A percentile compares a stretch with the other conserved stretches of the same genome.
Conservation (phyloP, 2,329 filamentous ascomycete genomes). For the Colletotrichum sp. region DNA sequence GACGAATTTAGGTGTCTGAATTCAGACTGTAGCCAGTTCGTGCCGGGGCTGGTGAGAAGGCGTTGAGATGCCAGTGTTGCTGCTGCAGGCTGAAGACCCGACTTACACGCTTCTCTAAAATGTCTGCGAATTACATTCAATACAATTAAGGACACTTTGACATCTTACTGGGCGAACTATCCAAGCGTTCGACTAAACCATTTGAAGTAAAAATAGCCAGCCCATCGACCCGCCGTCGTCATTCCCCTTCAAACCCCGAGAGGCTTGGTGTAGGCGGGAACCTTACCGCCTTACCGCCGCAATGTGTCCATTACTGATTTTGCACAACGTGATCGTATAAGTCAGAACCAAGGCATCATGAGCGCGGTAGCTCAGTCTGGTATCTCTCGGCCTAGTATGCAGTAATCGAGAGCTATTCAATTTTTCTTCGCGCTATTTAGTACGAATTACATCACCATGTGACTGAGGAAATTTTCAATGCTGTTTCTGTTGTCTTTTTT, state of each 20-base stretch:
- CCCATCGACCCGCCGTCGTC: not conserved
- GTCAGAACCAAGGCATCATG: not conserved
- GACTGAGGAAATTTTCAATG: not conserved
- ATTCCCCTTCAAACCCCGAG: not conserved
- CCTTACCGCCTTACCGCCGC: not conserved
- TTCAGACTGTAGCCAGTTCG: not conserved
- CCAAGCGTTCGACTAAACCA: not conserved
- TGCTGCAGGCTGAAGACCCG: not conserved
- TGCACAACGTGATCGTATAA: not conserved
- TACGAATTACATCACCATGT: not conserved
- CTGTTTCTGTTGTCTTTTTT: too few relatives aligned
- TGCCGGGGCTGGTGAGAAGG: not conserved
- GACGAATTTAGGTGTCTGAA: not conserved
- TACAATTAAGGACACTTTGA: not conserved
- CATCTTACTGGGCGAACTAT: not conserved
- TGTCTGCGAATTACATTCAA: not conserved
- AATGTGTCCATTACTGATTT: not conserved
- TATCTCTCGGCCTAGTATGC: not conserved
- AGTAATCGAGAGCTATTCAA: not conserved
- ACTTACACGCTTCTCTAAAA: not conserved
- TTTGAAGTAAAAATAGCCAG: not conserved
- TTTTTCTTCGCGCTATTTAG: not conserved
- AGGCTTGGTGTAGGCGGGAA: not conserved
- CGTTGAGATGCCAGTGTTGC: not conserved
- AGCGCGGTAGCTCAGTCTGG: not conserved